phyloP scores from a whole-genome alignment of 108 stramenopile species.

The Pseudonitzschia delicatissima region DNA sequence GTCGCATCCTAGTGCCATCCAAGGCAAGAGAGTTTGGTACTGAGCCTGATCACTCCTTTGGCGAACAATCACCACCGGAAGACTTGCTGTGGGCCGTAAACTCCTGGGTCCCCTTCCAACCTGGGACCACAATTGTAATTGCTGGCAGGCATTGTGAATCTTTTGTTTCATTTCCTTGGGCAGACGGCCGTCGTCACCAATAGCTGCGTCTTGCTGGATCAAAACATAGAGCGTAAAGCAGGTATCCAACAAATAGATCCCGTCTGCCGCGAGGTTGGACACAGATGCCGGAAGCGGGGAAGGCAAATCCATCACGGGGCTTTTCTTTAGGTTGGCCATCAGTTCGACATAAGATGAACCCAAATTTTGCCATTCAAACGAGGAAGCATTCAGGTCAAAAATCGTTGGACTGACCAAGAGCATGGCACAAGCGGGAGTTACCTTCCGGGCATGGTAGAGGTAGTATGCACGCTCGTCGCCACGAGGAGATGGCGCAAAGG shows the following conservation, averaged over 20 bases:
- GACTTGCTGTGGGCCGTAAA: conserved; percentile 19
- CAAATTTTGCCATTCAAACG: background rate
- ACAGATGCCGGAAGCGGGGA: conserved; percentile 14
- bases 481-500: conserved; percentile 42
- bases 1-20: conserved; percentile 21
- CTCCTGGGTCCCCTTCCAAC: conserved; percentile 28
- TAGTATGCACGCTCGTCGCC: conserved; percentile 77
- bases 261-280: conserved; percentile 12
- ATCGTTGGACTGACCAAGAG: conserved; percentile 42
- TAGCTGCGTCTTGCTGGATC: background rate
- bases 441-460: conserved; percentile 46
- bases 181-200: background rate
- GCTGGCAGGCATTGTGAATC: conserved; percentile 16
- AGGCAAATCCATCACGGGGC: conserved; percentile 21
- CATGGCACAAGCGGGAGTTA: conserved; percentile 49
- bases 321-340: conserved; percentile 15
- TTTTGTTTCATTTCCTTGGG: background rate
- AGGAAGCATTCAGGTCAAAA: conserved; percentile 1
- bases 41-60: background rate
- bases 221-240: conserved; percentile 19
- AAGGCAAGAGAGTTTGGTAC: conserved; percentile 3
- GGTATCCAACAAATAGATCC: conserved; percentile 25
- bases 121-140: conserved; percentile 27
- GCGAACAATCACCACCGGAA: background rate
- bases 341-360: background rate